Percentiles rank a stretch among this genome's conserved stretches.
Evolutionary conservation across 2,329 filamentous ascomycete species (phyloP).

Genomic region (Fusarium citri): DNA sequence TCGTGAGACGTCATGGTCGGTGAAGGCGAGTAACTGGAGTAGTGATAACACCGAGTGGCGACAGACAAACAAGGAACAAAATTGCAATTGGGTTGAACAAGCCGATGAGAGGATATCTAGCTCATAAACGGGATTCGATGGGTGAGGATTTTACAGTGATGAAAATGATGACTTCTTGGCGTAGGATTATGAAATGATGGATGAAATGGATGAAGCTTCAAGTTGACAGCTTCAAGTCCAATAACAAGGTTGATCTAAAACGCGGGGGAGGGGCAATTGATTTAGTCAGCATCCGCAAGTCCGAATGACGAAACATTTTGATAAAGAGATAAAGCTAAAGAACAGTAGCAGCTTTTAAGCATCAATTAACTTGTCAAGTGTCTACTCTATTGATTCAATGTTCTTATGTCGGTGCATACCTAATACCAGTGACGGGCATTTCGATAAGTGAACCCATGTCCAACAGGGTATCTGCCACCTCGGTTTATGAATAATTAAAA

Average conservation of each 20-base stretch:
- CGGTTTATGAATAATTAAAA: no score
- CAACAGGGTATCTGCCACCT: not conserved
- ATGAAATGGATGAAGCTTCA: conserved; percentile 9
- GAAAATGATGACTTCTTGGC: not conserved
- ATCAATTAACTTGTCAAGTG: not conserved
- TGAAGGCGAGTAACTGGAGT: not conserved
- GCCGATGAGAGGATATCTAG: accelerated
- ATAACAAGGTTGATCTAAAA: conserved; percentile 3
- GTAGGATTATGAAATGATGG: not conserved
- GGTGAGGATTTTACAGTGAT: not conserved
- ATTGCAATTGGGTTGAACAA: not conserved
- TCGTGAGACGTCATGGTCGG: conserved; percentile 21
- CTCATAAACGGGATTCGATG: no score
- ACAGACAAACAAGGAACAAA: not conserved
- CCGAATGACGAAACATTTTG: conserved; percentile 37
- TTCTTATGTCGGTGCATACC: not conserved
- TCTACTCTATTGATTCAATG: not conserved
- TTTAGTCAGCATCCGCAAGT: conserved; percentile 41
- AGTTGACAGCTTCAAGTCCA: conserved; percentile 20
- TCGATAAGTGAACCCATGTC: not conserved
- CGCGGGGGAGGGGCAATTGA: conserved; percentile 33
- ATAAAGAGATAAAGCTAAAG: not conserved
- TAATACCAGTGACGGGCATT: not conserved
- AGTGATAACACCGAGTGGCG: not conserved
- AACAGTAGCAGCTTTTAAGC: not conserved